Percentiles rank a stretch among this genome's conserved stretches.
Evolutionary conservation across 176 grass and related monocot species (phyloP).

Genomic region (Bothriochloa decipiens): DNA sequence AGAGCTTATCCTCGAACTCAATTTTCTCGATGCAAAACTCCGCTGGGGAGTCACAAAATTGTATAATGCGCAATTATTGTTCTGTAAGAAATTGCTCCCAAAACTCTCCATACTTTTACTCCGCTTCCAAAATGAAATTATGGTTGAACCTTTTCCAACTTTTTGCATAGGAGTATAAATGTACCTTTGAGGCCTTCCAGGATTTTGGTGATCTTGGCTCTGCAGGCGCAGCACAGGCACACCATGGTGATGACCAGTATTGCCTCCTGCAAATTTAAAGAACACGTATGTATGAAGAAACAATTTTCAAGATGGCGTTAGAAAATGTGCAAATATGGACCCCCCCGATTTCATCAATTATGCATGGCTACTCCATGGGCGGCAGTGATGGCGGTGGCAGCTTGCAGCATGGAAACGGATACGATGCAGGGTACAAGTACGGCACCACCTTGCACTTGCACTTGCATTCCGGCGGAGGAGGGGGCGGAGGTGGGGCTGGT

Average conservation of each 20-base stretch:
- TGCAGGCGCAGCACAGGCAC: slow-evolving; percentile 35
- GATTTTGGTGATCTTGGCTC: slow-evolving; percentile 31
- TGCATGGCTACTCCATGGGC: background rate
- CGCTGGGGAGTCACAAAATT: background rate
- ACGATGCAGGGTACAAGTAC: background rate
- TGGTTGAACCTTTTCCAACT: background rate
- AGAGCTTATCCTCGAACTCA: slow-evolving; percentile 38
- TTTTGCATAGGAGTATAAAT: background rate
- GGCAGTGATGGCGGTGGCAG: too few relatives aligned
- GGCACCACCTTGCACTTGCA: slow-evolving; percentile 1
- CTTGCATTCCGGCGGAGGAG: background rate
- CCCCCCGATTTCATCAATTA: background rate
- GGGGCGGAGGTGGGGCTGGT: rapidly evolving
- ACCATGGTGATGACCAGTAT: slow-evolving; percentile 38
- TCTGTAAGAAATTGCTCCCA: too few relatives aligned
- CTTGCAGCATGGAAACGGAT: background rate
- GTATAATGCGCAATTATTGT: background rate
- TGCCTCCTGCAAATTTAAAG: slow-evolving; percentile 33
- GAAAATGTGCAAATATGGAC: background rate
- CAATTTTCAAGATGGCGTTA: background rate
- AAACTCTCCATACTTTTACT: background rate
- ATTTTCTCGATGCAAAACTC: slow-evolving; percentile 40
- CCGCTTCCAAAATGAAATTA: background rate
- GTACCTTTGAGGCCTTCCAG: slow-evolving; percentile 42
- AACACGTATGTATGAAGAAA: background rate